phyloP scores from a whole-genome alignment of 805 yeast genomes.

The Cyberlindnera subsufficiens region DNA sequence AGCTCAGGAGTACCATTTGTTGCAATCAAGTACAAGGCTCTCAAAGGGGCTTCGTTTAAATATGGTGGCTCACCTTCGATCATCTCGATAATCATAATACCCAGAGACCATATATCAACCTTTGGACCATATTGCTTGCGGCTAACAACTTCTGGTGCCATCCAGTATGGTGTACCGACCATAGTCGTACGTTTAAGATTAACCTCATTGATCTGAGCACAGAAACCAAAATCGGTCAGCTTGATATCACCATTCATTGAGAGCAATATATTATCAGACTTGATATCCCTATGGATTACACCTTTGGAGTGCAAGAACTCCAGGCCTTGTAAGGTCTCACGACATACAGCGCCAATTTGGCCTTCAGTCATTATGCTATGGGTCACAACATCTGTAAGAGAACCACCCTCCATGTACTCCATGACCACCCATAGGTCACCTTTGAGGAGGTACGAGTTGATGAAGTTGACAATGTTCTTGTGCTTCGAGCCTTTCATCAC shows the following conservation, averaged over 20 bases:
- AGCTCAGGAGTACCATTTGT: constrained; percentile 94
- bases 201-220: constrained; percentile 84
- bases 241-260: constrained; percentile 85
- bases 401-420: constrained; percentile 99
- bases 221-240: constrained; percentile 92
- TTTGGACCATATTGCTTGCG: constrained; percentile 94
- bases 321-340: constrained; percentile 84
- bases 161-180: constrained; percentile 99
- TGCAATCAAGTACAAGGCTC: constrained; percentile 90
- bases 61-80: constrained; percentile 99
- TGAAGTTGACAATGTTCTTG: constrained; percentile 87
- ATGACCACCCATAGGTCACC: constrained; percentile 93
- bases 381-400: constrained; percentile 91
- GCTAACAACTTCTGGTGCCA: constrained; percentile 98
- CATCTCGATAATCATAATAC: constrained; percentile 98
- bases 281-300: constrained; percentile 93
- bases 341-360: constrained; percentile 91
- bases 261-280: constrained; percentile 85
- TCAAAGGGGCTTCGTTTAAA: constrained; percentile 89
- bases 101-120: constrained; percentile 96
- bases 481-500: constrained; percentile 94
- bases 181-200: constrained; percentile 89
- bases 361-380: constrained; percentile 85
- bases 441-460: constrained; percentile 73
- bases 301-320: constrained; percentile 86